Base-by-base conservation (phyloP, 148 eudicot species). In the Camellia japonica region DNA sequence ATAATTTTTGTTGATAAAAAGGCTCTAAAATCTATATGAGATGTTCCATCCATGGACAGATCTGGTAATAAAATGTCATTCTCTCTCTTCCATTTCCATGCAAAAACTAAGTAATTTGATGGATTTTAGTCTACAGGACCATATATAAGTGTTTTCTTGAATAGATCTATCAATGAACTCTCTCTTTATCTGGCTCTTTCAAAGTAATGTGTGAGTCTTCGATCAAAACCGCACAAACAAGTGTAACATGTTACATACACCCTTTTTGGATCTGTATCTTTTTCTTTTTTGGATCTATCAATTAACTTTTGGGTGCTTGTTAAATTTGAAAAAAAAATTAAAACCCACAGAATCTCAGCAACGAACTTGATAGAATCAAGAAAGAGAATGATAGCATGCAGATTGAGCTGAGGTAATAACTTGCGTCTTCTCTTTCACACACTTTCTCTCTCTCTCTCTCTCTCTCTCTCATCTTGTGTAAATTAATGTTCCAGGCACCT, bases 341-440 rank as follows among this genome's bases (percentile, higher is more conserved):
- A 49, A 49, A 68, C 19, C 63, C 30, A 59, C 90, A 93, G 95
- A 87, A 90, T 71, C 89, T 91, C 11, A 83, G 76, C 84, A 84
- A 88, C 58, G 95, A 93, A 82, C 80, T 93, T 43, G 95, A 93
- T 11, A 82, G 93, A 74, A 80, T 93, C 86, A 90, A 91, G 84
- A 93, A 91, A 77, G 95, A 91, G 54, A 93, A 93, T 81, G 92
- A 92, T 58, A 88, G 83, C 70, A 87, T 93, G 94, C 88, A 87
- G 83, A 87, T 90, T 66, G 89, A 91, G 78, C 91, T 93, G 71
- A 93, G 93, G 97, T 93, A 86, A 44, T 93, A 86, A 44, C 2
- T 70, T 19, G 66, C 47, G 76, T 23, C 42, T 54, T 62, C 51
- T 11, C 43, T 1, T 12, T 16, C 10, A 30, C 38, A 1, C 38